Percentiles rank a stretch among this genome's conserved stretches.
Evolutionary conservation across 495 filamentous ascomycete genomes (phyloP).

Genomic region (Tetracladium marchalianum): DNA sequence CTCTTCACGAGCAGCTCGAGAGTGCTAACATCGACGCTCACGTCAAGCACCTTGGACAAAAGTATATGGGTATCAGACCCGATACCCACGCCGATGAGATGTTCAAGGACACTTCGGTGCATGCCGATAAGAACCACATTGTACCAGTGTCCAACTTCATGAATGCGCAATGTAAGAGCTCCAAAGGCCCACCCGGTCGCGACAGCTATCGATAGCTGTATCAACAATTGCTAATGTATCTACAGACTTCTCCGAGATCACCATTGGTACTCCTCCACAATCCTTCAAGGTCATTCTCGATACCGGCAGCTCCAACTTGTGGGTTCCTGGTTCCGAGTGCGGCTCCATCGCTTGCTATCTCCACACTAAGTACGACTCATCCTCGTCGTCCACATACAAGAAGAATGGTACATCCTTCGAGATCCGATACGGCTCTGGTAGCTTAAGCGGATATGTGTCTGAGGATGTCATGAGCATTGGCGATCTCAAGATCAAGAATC

Average conservation of each 20-base stretch:
- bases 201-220: background rate
- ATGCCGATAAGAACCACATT: conserved; percentile 56
- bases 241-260: conserved; percentile 92
- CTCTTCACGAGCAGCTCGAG: conserved; percentile 86
- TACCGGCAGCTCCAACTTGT: conserved; percentile 97
- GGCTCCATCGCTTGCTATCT: conserved; percentile 97
- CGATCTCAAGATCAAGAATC: conserved; percentile 74
- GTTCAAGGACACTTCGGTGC: conserved; percentile 65
- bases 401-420: conserved; percentile 86
- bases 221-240: conserved; percentile 18
- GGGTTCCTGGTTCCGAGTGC: conserved; percentile 88
- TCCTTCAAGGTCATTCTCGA: conserved; percentile 97
- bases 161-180: conserved; percentile 83
- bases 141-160: conserved; percentile 95
- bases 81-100: conserved; percentile 58
- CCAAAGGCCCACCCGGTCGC: too few relatives aligned
- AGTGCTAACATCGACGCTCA: conserved; percentile 75
- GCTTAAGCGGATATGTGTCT: conserved; percentile 88
- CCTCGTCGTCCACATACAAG: conserved; percentile 83
- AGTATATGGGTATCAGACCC: conserved; percentile 84
- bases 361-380: conserved; percentile 92
- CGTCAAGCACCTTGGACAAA: conserved; percentile 71
- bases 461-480: conserved; percentile 79
- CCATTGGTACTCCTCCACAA: conserved; percentile 86
- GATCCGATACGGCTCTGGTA: conserved; percentile 94